Evolutionary conservation across 164 flowering plant species (phyloP), one percentile per base, ranked within the genome.

Genomic region (Vitis labrusca): DNA sequence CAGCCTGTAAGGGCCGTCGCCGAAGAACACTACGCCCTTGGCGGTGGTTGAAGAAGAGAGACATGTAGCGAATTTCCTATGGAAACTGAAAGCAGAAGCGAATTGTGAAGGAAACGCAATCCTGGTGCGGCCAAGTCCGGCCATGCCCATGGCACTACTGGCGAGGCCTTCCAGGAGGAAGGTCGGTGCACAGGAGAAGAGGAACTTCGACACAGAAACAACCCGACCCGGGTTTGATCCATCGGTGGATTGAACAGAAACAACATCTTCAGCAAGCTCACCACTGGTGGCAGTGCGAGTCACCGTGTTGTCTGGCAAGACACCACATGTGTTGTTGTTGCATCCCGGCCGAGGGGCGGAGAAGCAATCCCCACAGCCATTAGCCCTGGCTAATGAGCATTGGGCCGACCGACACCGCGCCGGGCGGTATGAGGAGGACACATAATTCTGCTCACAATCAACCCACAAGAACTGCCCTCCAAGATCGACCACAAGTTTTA

Each of bases 401-500:
- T 49, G 73, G 32, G 85, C 69, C 0, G 88, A 81, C 59, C 72
- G 19, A 61, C 88, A 86, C 0, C 63, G 74, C 5, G 73, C 79
- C 0, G 84, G 77, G 19, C 63, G 63, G 69, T 78, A 81, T 6
- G 86, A 61, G 16, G 88, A 71, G 19, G 86, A 82, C 9, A 30
- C 56, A 66, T 76, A 84, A 52, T 59, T 60, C 2, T 23, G 9
- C 9, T 83, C 82, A 54, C 90, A 85, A 29, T 83, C 81, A 2
- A 81, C 82, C 88, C 90, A 86, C 1, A 80, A n/a, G 64, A 53
- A 76, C 27, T 59, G 74, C 16, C 83, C 86, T 0, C 85, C 85
- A 0, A 86, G 79, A 30, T 85, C 82, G 14, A 86, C 47, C 10
- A 76, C 78, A 2, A 78, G 59, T 6, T 49, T 54, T 0, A 79